Percentiles rank a stretch among this genome's conserved stretches.
Conservation (phyloP, 768 basidiomycete species). For the Xerocomellus amylosporus region DNA sequence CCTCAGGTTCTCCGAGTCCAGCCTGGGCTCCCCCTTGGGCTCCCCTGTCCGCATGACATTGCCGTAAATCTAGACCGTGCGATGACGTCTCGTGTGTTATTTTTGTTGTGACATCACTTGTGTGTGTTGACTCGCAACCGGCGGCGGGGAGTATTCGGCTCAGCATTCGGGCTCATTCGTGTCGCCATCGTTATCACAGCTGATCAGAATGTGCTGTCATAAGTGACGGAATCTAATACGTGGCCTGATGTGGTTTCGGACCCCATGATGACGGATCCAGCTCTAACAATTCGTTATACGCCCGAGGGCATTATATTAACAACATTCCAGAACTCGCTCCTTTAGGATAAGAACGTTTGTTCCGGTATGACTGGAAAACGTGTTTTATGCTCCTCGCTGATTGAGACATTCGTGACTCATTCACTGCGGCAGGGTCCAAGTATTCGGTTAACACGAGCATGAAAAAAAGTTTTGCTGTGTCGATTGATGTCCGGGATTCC, state of each 20-base stretch:
- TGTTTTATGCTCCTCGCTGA: slow-evolving; percentile 7
- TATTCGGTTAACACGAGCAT: not conserved
- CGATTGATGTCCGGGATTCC: not conserved
- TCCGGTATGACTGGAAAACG: slow-evolving; percentile 4
- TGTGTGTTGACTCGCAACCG: not conserved
- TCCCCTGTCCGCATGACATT: not conserved
- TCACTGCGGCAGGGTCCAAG: not conserved
- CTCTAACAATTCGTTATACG: not conserved
- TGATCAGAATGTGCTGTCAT: slow-evolving; percentile 5
- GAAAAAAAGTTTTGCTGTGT: slow-evolving; percentile 1
- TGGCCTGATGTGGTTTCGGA: not conserved
- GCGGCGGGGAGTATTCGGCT: slow-evolving; percentile 1
- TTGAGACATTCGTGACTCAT: not conserved
- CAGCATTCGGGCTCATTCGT: not conserved
- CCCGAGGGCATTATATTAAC: not conserved
- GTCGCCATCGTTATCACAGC: slow-evolving; percentile 11
- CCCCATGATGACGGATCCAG: not conserved
- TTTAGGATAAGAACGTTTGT: not conserved
- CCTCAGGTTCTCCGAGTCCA: not conserved
- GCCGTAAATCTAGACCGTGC: not conserved
- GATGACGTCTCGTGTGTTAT: not conserved
- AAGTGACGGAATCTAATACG: slow-evolving; percentile 9
- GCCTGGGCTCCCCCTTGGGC: not conserved
- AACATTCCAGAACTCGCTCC: not conserved
- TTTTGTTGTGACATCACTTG: not conserved